Evolutionary conservation across 2,329 filamentous ascomycete genomes (phyloP).

Genomic region (Graphilbum sp.): DNA sequence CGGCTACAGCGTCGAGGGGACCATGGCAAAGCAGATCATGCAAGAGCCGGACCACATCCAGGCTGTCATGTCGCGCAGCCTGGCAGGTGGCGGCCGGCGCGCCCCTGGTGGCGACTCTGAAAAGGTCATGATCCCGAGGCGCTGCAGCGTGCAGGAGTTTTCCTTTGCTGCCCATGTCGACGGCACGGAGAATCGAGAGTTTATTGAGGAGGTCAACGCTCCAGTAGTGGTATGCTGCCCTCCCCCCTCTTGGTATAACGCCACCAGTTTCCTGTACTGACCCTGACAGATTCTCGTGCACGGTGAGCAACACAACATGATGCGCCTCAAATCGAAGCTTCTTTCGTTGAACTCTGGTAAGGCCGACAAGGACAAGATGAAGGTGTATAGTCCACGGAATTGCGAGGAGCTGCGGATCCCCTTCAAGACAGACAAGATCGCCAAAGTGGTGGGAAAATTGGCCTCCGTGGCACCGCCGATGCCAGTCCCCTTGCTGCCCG

Average conservation of each 20-base stretch:
- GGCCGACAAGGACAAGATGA: slow-evolving; percentile 62
- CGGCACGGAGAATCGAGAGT: slow-evolving; percentile 86
- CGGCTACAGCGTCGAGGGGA: slow-evolving; percentile 95
- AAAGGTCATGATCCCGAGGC: slow-evolving; percentile 76
- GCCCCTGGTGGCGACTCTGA: slow-evolving; percentile 56
- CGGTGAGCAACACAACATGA: slow-evolving; percentile 96
- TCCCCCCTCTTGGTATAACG: background rate
- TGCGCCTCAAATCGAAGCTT: slow-evolving; percentile 85
- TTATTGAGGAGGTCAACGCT: slow-evolving; percentile 85
- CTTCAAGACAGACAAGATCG: slow-evolving; percentile 88
- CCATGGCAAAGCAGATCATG: slow-evolving; percentile 92
- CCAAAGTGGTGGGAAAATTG: slow-evolving; percentile 89
- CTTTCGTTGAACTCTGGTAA: slow-evolving; percentile 81
- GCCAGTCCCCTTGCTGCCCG: slow-evolving; percentile 1
- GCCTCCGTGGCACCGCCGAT: slow-evolving; percentile 61
- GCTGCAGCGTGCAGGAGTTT: slow-evolving; percentile 86
- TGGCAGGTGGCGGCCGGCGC: slow-evolving; percentile 42
- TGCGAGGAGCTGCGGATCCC: slow-evolving; percentile 91
- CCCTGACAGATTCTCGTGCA: slow-evolving; percentile 86
- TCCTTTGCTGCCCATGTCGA: slow-evolving; percentile 96
- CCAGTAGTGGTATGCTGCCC: slow-evolving; percentile 66
- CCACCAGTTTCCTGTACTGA: too few species aligned
- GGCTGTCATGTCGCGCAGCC: slow-evolving; percentile 68
- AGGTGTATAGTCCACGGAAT: slow-evolving; percentile 87
- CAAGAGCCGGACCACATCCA: slow-evolving; percentile 91